Base-by-base conservation (phyloP, 2,329 filamentous ascomycete species). In the Tothia fuscella region DNA sequence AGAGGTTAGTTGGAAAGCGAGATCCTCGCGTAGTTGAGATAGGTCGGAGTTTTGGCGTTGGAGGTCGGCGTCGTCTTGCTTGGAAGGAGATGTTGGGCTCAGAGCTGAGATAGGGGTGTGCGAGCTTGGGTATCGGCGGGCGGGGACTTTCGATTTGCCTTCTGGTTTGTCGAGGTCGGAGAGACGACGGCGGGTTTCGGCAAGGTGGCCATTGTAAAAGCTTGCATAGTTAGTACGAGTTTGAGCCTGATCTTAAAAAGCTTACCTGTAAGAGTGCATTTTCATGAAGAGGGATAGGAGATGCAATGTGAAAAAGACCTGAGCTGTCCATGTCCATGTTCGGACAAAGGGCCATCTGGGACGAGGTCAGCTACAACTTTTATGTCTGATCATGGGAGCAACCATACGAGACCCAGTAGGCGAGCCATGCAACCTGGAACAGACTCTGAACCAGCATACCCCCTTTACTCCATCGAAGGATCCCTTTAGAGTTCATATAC, bases 151-250 rank as follows among this genome's bases (percentile, higher is more conserved):
- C 38, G 79, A 80, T 4, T 75, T 74, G 4, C 72, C 76, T n/a
- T 74, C 72, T 2, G 87, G 86, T 43, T 74, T 64, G 59, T 98
- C 91, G 25, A 98, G 78, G 30, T 77, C 77, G 43, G 74, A 76
- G 10, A 98, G 70, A 9, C 86, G 80, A 56, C 81, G 79, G 59
- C 93, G 76, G 0, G 86, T 93, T 59, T 91, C 85, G 50, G 82
- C 84, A 13, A 98, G 70, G 60, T 98, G 91, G 9, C 91, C 91
- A 53, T 95, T 96, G 67, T 98, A 98, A 61, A 96, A 98, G 19
- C 57, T 60, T 6, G 13, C 19, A 3, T 14, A 16, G 14, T 30
- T 12, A 31, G 22, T 25, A 10, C 13, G 17, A 31, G 3, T 26
- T 32, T 16, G 14, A 26, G 6, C 5, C 13, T 20, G 5, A 14